Base-by-base conservation (phyloP, 2,329 filamentous ascomycete genomes). In the Talaromyces sp. region DNA sequence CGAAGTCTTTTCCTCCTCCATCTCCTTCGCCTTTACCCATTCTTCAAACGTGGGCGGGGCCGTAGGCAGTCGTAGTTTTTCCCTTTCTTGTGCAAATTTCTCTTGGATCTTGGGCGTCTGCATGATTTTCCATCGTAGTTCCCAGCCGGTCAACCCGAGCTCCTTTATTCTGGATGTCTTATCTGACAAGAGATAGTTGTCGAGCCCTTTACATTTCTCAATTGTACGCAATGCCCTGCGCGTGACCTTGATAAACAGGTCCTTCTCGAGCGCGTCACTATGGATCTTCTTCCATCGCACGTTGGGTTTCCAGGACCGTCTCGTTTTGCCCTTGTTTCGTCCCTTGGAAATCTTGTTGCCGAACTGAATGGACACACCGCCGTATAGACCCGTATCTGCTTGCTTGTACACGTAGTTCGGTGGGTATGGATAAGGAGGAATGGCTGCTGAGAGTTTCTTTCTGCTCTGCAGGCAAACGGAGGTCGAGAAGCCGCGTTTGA, bases 81-180 rank as follows among this genome's bases (percentile, higher is more conserved):
- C 77, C 63, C 91, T 81, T 78, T 96, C 82, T 55, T 77, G 73
- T 49, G 83, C 82, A 70, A 92, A 90, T 65, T 84, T 80, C 66
- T 83, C 82, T 73, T 87, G 86, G 56, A 96, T 83, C 21, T 78
- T 77, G 1, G 81, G 78, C 4, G 87, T 92, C 78, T 93, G 90
- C 88, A 97, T 91, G 63, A 99, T 81, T 64, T 90, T 84, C 90
- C 92, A 97, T 65, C 95, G 82, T 70, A 99, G 78, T 68, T 88
- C 86, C 95, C 95, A 99, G 7, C 95, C 95, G 65, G 89, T 89
- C 57, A 93, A 86, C 5, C 95, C 95, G 60, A 99, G 81, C 75
- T 96, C 91, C 79, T 88, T 90, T 71, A 98, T 83, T 64, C 95
- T 84, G 46, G 82, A 83, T 17, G 88, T 80, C 77, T 91, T 95